A percentile compares a stretch with the other conserved stretches of the same genome.
Conservation (phyloP, 2,329 filamentous ascomycete species). For the Colletotrichum noveboracense region DNA sequence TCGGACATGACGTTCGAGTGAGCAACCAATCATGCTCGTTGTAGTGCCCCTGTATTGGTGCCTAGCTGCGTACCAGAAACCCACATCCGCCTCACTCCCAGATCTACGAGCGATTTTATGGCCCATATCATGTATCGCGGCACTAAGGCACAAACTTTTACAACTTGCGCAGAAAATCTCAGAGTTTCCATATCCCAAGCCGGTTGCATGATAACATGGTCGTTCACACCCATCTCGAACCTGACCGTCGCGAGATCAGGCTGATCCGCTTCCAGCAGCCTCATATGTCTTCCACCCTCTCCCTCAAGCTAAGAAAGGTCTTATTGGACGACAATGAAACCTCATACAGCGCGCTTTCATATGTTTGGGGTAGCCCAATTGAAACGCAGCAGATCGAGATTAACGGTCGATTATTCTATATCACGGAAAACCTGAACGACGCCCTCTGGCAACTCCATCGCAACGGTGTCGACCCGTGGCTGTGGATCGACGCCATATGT, state of each 20-base stretch:
- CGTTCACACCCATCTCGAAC: not conserved
- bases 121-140: too few species aligned
- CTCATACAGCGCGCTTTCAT: conserved; percentile 25
- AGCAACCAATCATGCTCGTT: not conserved
- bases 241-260: conserved; percentile 16
- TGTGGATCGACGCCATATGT: conserved; percentile 29
- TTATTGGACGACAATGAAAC: not conserved
- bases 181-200: too few species aligned
- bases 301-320: too few species aligned
- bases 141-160: too few species aligned
- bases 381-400: not conserved
- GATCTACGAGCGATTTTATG: too few species aligned
- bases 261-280: conserved; percentile 12
- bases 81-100: too few species aligned
- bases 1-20: too few species aligned
- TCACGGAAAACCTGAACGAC: too few species aligned
- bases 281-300: not conserved
- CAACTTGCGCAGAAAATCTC: too few species aligned
- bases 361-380: conserved; percentile 28
- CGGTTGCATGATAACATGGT: too few species aligned
- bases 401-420: too few species aligned
- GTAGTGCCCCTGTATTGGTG: not conserved
- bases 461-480: not conserved
- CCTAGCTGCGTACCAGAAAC: fast-evolving
- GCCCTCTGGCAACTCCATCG: too few species aligned